These are phyloP conservation scores for Torulaspora pretoriensis DNA, from an alignment of 1,139 yeast species.

Conservation along the genomic window DNA sequence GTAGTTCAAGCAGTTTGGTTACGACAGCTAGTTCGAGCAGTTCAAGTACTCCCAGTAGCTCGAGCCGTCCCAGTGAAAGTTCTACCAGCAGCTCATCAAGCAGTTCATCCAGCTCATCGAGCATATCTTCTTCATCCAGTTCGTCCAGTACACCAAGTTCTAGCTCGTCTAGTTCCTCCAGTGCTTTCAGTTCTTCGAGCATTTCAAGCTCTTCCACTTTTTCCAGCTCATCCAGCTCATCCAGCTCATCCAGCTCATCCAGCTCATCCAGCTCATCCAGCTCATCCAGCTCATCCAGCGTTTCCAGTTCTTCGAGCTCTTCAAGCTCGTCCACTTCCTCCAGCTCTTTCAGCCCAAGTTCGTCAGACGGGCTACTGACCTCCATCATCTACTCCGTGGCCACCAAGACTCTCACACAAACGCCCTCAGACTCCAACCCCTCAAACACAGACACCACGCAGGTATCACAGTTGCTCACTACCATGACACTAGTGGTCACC, in stretches of 20 bases:
- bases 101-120: not conserved
- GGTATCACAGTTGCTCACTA: conserved; percentile 1
- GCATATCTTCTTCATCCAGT: not conserved
- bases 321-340: not conserved
- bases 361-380: conserved; percentile 2
- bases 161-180: conserved; percentile 2
- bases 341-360: conserved; percentile 7
- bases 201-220: not conserved
- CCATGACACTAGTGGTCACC: conserved; percentile 9
- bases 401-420: conserved; percentile 10
- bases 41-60: not conserved
- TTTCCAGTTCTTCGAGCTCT: conserved; percentile 1
- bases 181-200: conserved; percentile 1
- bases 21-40: conserved; percentile 5
- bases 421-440: conserved; percentile 1
- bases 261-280: not conserved
- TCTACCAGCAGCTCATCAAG: not conserved
- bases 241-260: not conserved
- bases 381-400: conserved; percentile 11
- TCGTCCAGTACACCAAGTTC: conserved; percentile 3
- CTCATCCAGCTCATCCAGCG: conserved; percentile 3
- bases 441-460: not conserved
- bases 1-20: not conserved
- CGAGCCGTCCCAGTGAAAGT: too few species aligned
- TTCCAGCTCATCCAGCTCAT: not conserved